Percentiles rank a stretch among this genome's conserved stretches.
Evolutionary conservation across 805 yeast genomes (phyloP).

Genomic region (Candida coquimbonensis): DNA sequence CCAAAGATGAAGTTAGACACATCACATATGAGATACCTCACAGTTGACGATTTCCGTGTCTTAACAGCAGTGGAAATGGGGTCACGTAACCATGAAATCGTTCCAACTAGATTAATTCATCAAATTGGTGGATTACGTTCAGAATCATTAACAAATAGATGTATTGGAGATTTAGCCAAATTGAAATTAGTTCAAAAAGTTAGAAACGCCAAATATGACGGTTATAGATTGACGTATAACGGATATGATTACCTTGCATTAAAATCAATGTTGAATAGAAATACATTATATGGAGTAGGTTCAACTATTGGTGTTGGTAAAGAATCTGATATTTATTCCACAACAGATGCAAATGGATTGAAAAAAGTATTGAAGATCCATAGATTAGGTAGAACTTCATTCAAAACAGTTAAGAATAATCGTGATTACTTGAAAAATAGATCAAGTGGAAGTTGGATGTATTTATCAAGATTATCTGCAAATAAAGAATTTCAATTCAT

Average conservation of each 20-base stretch:
- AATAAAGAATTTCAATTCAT: conserved; percentile 87
- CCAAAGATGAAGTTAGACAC: conserved; percentile 81
- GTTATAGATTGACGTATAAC: conserved; percentile 78
- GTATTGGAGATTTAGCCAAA: conserved; percentile 83
- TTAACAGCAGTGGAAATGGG: conserved; percentile 88
- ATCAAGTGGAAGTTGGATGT: conserved; percentile 88
- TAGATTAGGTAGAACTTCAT: conserved; percentile 89
- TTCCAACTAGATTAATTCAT: conserved; percentile 80
- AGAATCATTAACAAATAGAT: conserved; percentile 67
- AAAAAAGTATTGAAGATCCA: conserved; percentile 81
- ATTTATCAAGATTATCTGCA: conserved; percentile 82
- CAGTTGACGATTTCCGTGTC: conserved; percentile 85
- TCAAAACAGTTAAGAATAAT: conserved; percentile 85
- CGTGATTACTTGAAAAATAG: conserved; percentile 78
- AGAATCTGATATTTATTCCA: conserved; percentile 90
- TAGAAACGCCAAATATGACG: conserved; percentile 92
- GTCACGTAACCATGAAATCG: conserved; percentile 87
- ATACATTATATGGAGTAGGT: conserved; percentile 72
- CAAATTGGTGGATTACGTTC: conserved; percentile 73
- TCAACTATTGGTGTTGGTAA: conserved; percentile 93
- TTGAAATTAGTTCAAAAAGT: conserved; percentile 67
- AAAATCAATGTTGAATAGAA: conserved; percentile 71
- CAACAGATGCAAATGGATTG: conserved; percentile 58
- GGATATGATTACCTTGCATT: conserved; percentile 93
- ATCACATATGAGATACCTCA: conserved; percentile 86